Conservation (phyloP, 2,329 filamentous ascomycete species). For the Aspergillus pseudoglaucus region DNA sequence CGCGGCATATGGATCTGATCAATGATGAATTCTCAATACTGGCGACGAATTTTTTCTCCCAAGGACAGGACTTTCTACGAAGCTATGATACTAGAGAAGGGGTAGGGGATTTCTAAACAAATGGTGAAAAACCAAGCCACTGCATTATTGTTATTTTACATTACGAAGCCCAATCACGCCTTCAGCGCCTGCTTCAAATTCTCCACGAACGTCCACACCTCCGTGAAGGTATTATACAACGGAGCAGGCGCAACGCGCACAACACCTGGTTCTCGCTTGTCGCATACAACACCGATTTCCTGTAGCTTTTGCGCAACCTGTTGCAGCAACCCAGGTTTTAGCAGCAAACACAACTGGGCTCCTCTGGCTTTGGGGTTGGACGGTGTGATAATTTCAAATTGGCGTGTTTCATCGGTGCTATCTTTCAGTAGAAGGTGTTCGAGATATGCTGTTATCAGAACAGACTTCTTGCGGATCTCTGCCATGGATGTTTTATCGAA, state of each 20-base stretch:
- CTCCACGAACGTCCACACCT: conserved; percentile 55
- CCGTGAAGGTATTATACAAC: conserved; percentile 71
- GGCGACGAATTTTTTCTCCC: conserved; percentile 44
- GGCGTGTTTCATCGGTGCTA: conserved; percentile 27
- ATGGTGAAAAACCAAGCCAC: neutral
- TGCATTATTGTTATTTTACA: neutral
- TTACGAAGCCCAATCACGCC: conserved; percentile 1
- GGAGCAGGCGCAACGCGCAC: conserved; percentile 76
- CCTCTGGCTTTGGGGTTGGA: conserved; percentile 53
- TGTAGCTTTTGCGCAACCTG: conserved; percentile 58
- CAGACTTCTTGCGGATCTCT: conserved; percentile 61
- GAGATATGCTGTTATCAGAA: conserved; percentile 68
- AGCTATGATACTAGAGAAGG: conserved; percentile 32
- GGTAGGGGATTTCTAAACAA: conserved; percentile 24
- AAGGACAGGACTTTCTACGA: conserved; percentile 38
- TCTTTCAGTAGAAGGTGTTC: conserved; percentile 55
- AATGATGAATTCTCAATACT: conserved; percentile 43
- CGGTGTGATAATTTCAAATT: conserved; percentile 63
- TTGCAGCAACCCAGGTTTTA: conserved; percentile 61
- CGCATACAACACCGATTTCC: conserved; percentile 66
- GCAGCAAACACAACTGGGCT: conserved; percentile 20
- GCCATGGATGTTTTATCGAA: conserved; percentile 66
- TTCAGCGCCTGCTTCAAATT: conserved; percentile 26
- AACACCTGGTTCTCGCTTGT: conserved; percentile 77
- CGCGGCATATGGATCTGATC: conserved; percentile 18